Conservation (phyloP, 164 flowering plant genomes). For the Chimonanthus praecox region DNA sequence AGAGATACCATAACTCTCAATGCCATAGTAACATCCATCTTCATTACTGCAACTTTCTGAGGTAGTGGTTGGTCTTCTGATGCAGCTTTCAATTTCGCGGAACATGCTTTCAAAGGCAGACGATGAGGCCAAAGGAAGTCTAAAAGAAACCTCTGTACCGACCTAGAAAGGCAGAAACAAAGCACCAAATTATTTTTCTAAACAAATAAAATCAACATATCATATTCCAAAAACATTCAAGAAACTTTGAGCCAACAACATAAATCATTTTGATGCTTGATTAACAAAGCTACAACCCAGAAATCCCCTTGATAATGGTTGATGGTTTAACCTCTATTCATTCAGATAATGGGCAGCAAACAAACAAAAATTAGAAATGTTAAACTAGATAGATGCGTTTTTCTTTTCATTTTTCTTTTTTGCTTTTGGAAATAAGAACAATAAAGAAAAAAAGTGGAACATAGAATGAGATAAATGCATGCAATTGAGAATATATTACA, state of each 20-base stretch:
- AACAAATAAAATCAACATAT: not conserved
- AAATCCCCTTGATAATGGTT: too few species aligned
- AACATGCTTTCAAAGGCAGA: constrained; percentile 86
- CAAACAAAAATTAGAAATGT: too few species aligned
- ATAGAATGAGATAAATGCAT: too few species aligned
- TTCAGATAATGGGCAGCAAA: not conserved
- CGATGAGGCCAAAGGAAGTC: constrained; percentile 90
- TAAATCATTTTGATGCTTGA: not conserved
- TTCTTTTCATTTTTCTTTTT: too few species aligned
- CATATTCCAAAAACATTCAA: not conserved
- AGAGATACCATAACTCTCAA: constrained; percentile 95
- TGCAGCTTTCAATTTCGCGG: constrained; percentile 80
- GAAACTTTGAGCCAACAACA: not conserved
- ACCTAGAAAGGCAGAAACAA: constrained; percentile 41
- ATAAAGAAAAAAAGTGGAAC: too few species aligned
- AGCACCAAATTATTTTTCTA: not conserved
- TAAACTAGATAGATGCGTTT: too few species aligned
- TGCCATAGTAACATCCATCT: constrained; percentile 36
- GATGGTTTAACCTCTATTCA: not conserved
- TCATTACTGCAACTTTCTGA: constrained; percentile 17
- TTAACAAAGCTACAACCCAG: too few species aligned
- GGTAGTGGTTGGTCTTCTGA: constrained; percentile 33
- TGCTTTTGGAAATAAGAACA: too few species aligned
- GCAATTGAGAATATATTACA: not conserved
- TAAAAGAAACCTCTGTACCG: constrained; percentile 92